Conservation (phyloP, 768 basidiomycete species). For the Stropharia rugosoannulata region DNA sequence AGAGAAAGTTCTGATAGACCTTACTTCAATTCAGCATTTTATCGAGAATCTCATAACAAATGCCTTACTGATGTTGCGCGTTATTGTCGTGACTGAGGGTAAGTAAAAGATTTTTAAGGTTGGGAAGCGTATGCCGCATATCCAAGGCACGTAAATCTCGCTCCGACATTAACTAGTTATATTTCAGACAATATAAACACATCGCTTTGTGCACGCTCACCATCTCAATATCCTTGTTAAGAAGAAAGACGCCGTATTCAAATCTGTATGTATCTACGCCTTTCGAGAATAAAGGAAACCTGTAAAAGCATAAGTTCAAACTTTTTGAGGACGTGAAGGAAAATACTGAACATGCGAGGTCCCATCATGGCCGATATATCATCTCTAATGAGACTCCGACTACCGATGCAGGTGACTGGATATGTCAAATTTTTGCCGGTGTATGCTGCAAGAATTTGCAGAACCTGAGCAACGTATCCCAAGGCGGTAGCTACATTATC, state of each 20-base stretch:
- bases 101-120: slow-evolving; percentile 90
- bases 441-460: slow-evolving; percentile 81
- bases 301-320: slow-evolving; percentile 26
- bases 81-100: slow-evolving; percentile 77
- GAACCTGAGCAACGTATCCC: slow-evolving; percentile 86
- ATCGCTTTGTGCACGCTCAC: slow-evolving; percentile 38
- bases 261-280: slow-evolving; percentile 97
- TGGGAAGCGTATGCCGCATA: slow-evolving; percentile 94
- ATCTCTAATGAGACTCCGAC: slow-evolving; percentile 88
- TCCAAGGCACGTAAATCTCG: slow-evolving; percentile 88
- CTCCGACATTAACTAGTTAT: slow-evolving; percentile 80
- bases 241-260: slow-evolving; percentile 94
- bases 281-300: slow-evolving; percentile 93
- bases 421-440: slow-evolving; percentile 77
- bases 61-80: slow-evolving; percentile 43
- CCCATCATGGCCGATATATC: slow-evolving; percentile 95
- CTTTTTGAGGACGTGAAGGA: slow-evolving; percentile 1
- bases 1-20: slow-evolving; percentile 14
- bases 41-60: slow-evolving; percentile 7
- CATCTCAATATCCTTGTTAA: slow-evolving; percentile 98
- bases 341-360: slow-evolving; percentile 75
- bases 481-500: slow-evolving; percentile 86
- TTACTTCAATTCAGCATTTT: slow-evolving; percentile 16
- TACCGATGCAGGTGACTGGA: slow-evolving; percentile 88
- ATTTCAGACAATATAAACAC: slow-evolving; percentile 7